phyloP scores from a whole-genome alignment of 139 green algal genomes.

The Edaphochlamys debaryana region DNA sequence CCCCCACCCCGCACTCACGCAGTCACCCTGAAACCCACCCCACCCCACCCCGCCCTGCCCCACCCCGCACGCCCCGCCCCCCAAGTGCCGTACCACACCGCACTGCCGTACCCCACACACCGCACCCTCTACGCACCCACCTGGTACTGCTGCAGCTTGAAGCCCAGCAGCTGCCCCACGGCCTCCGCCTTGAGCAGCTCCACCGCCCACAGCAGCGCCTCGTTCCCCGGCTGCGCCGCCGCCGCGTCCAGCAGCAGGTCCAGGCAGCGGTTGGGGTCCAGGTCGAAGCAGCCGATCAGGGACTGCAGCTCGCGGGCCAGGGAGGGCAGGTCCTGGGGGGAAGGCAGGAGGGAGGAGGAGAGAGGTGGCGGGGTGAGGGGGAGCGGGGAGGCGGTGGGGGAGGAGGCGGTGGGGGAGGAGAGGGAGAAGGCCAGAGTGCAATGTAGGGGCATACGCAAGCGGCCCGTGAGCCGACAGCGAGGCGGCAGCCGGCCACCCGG shows the following conservation, averaged over 20 bases:
- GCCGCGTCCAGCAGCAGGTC: conserved; percentile 83
- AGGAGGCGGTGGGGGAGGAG: neutral
- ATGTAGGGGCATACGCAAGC: too few species aligned
- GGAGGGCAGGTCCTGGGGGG: neutral
- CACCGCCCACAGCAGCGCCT: neutral
- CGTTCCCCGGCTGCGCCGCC: conserved; percentile 17
- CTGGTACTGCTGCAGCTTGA: conserved; percentile 76
- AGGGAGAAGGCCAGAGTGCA: too few species aligned
- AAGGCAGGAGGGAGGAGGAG: neutral
- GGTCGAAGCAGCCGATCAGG: conserved; percentile 90
- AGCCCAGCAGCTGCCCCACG: conserved; percentile 69
- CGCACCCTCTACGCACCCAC: conserved; percentile 17
- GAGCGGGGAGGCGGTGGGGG: too few species aligned
- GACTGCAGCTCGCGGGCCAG: conserved; percentile 64
- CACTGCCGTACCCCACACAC: too few species aligned
- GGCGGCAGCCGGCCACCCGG: too few species aligned
- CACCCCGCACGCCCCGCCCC: neutral
- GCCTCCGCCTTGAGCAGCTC: conserved; percentile 51
- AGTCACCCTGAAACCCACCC: neutral
- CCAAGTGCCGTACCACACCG: too few species aligned
- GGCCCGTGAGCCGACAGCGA: too few species aligned
- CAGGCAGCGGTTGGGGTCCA: conserved; percentile 89
- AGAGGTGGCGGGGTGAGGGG: neutral
- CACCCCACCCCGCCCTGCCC: neutral
- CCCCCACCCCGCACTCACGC: too few species aligned